Conservation (phyloP, 2,329 filamentous ascomycete genomes). For the Diplodia scrobiculata region DNA sequence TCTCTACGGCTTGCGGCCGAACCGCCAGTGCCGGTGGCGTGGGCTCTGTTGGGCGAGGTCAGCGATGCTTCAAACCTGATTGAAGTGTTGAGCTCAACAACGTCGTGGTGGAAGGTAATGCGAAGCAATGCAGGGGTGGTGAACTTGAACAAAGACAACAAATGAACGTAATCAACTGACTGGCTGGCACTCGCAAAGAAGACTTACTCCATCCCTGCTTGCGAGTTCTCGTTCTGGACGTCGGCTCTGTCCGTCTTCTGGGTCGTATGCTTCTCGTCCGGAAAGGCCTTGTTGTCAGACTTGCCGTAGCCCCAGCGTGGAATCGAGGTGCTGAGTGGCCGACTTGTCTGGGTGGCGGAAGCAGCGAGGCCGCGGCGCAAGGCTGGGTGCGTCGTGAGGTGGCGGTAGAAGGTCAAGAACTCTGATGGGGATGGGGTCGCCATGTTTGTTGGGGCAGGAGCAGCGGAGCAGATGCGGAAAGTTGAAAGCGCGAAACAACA, state of each 20-base stretch:
- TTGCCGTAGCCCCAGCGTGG: constrained; percentile 33
- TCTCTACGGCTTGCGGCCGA: constrained; percentile 47
- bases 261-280: constrained; percentile 38
- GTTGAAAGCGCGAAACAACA: background rate
- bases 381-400: constrained; percentile 31
- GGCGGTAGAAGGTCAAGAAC: constrained; percentile 46
- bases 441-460: constrained; percentile 34
- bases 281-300: constrained; percentile 36
- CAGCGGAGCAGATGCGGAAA: background rate
- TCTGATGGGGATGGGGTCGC: constrained; percentile 42
- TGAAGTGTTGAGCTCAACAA: background rate
- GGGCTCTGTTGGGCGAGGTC: constrained; percentile 28
- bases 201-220: constrained; percentile 42
- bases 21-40: constrained; percentile 44
- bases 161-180: background rate
- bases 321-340: constrained; percentile 29
- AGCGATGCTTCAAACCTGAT: background rate
- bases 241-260: constrained; percentile 43
- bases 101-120: background rate
- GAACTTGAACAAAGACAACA: background rate
- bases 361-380: constrained; percentile 30
- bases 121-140: background rate
- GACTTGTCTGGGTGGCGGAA: constrained; percentile 33
- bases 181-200: background rate
- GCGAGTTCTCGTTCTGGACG: constrained; percentile 40